A percentile compares a stretch with the other conserved stretches of the same genome.
These are phyloP conservation scores for Euptelea pleiosperma DNA, from an alignment of 164 flowering plant species.

Conservation along the genomic window DNA sequence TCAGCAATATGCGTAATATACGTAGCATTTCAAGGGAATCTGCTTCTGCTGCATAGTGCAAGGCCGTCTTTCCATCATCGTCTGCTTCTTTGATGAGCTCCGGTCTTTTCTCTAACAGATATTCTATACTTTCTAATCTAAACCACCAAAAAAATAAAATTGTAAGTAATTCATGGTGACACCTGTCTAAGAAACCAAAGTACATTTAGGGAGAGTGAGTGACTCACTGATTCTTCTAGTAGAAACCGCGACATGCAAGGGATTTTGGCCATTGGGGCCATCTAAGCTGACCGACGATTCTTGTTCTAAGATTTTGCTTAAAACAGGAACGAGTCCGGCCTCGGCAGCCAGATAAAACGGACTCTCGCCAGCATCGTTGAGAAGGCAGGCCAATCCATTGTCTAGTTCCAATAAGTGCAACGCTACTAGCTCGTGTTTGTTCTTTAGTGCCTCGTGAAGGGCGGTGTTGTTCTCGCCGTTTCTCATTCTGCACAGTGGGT, in stretches of 20 bases:
- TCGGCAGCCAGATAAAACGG: conserved; percentile 15
- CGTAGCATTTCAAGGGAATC: background rate
- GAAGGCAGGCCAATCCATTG: background rate
- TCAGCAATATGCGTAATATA: background rate
- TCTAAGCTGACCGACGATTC: background rate
- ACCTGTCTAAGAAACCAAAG: no score
- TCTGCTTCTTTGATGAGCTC: background rate
- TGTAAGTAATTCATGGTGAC: no score
- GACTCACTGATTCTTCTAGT: background rate
- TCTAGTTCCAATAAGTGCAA: conserved; percentile 4
- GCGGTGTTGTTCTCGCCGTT: conserved; percentile 13
- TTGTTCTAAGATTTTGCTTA: background rate
- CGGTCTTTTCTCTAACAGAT: background rate
- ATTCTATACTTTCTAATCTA: background rate
- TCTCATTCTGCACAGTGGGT: conserved; percentile 6
- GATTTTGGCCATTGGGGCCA: conserved; percentile 2
- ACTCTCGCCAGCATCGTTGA: no score
- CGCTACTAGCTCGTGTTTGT: background rate
- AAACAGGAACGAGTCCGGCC: background rate
- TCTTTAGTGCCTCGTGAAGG: conserved; percentile 20
- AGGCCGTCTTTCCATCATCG: background rate
- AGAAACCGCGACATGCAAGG: conserved; percentile 13
- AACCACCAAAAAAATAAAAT: no score
- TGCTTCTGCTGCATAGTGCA: conserved; percentile 4
- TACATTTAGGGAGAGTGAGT: no score